Evolutionary conservation across 1,284 basidiomycete species (phyloP).

Genomic region (Ustilago curta): DNA sequence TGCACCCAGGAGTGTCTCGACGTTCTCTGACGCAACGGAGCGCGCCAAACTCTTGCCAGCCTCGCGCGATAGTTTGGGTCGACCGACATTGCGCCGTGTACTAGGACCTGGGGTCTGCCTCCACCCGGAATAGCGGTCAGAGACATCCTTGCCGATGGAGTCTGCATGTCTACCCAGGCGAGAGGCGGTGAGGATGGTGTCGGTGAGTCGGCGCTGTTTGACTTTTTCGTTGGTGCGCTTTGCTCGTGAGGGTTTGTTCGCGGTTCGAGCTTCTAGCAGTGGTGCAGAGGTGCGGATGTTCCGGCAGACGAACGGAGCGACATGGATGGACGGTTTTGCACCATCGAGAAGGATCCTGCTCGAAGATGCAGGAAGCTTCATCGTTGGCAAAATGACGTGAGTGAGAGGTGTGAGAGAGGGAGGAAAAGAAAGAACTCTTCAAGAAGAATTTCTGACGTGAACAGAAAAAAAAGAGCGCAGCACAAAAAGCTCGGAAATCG

Average conservation of each 20-base stretch:
- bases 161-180: slow-evolving; percentile 18
- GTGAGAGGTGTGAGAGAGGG: background rate
- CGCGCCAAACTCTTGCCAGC: slow-evolving; percentile 13
- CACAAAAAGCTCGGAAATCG: slow-evolving; percentile 3
- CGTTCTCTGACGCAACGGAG: slow-evolving; percentile 3
- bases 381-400: background rate
- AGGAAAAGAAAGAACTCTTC: background rate
- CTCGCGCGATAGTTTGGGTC: slow-evolving; percentile 27
- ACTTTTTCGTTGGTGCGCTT: slow-evolving; percentile 8
- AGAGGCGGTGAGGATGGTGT: slow-evolving; percentile 39
- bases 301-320: background rate
- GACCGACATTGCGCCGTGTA: slow-evolving; percentile 26
- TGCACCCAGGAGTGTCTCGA: slow-evolving; percentile 25
- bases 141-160: slow-evolving; percentile 15
- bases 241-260: background rate
- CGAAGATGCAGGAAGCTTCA: slow-evolving; percentile 9
- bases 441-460: slow-evolving; percentile 12
- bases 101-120: slow-evolving; percentile 39
- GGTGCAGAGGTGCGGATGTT: slow-evolving; percentile 4
- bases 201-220: slow-evolving; percentile 10
- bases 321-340: background rate
- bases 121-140: slow-evolving; percentile 39
- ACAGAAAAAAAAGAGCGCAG: slow-evolving; percentile 2
- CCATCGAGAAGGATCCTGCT: slow-evolving; percentile 14
- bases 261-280: background rate